A percentile compares a stretch with the other conserved stretches of the same genome.
phyloP scores from a whole-genome alignment of 1,139 yeast genomes.

The Wickerhamiella pararugosa region DNA sequence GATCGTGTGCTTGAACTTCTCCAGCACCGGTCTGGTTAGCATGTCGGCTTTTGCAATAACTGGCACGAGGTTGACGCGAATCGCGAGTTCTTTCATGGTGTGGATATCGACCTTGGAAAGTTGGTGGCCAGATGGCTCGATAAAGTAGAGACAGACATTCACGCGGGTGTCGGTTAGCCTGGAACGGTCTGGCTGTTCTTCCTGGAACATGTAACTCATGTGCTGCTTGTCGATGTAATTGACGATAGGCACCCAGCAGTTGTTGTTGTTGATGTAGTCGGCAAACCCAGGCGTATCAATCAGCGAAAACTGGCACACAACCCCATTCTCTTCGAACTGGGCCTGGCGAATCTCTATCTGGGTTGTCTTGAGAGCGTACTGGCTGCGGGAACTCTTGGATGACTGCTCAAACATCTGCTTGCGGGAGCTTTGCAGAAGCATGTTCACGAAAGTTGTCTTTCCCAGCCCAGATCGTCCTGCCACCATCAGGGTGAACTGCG shows the following conservation, averaged over 20 bases:
- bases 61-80: constrained; percentile 60
- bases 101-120: constrained; percentile 46
- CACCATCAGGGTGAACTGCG: constrained; percentile 61
- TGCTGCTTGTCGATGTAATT: constrained; percentile 50
- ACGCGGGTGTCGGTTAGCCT: constrained; percentile 42
- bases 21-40: constrained; percentile 36
- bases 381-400: constrained; percentile 19
- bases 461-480: constrained; percentile 91
- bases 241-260: constrained; percentile 43
- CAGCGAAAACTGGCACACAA: constrained; percentile 37
- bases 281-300: constrained; percentile 76
- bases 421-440: constrained; percentile 34
- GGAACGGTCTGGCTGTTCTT: constrained; percentile 53
- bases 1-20: constrained; percentile 32
- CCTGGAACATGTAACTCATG: constrained; percentile 42
- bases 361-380: constrained; percentile 24
- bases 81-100: constrained; percentile 51
- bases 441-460: constrained; percentile 72
- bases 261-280: constrained; percentile 45
- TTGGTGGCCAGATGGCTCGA: constrained; percentile 40
- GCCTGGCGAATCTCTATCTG: constrained; percentile 28
- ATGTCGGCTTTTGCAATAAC: constrained; percentile 77
- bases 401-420: constrained; percentile 23
- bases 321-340: constrained; percentile 36
- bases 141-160: constrained; percentile 63